These are phyloP conservation scores for Pichia sp. DNA, from an alignment of 1,139 yeast genomes.

Conservation along the genomic window DNA sequence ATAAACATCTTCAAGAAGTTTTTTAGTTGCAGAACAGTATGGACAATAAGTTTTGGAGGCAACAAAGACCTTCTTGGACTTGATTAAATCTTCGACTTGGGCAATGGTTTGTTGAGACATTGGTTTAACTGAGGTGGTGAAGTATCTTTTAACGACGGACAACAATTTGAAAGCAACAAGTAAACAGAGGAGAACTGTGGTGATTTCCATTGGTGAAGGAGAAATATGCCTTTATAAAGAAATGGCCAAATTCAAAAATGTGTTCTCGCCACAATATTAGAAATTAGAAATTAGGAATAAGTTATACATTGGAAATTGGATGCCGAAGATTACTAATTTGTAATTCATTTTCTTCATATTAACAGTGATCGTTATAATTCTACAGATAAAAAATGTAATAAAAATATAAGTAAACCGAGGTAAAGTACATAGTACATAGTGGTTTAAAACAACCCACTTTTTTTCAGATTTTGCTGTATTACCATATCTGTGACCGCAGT, in stretches of 20 bases:
- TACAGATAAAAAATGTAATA: background rate
- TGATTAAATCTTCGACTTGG: conserved; percentile 60
- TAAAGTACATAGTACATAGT: background rate
- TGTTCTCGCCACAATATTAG: background rate
- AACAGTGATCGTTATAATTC: background rate
- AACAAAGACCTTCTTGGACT: conserved; percentile 64
- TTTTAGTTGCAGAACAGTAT: conserved; percentile 61
- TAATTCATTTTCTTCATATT: background rate
- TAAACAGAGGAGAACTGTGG: background rate
- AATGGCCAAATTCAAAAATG: background rate
- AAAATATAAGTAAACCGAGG: background rate
- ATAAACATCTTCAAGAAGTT: conserved; percentile 44
- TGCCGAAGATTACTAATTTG: too few relatives aligned
- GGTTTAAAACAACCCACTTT: conserved; percentile 65
- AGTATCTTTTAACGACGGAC: conserved; percentile 22
- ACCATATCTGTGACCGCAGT: conserved; percentile 91
- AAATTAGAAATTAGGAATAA: too few relatives aligned
- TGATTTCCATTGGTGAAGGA: background rate
- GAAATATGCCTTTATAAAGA: background rate
- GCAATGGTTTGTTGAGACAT: conserved; percentile 46
- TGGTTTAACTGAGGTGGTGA: conserved; percentile 18
- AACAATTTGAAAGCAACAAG: conserved; percentile 22
- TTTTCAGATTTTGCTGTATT: conserved; percentile 72
- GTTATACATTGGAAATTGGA: too few relatives aligned
- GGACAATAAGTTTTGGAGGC: conserved; percentile 82